A percentile compares a stretch with the other conserved stretches of the same genome.
phyloP scores from a whole-genome alignment of 805 yeast genomes.

The Hanseniaspora osmophila region DNA sequence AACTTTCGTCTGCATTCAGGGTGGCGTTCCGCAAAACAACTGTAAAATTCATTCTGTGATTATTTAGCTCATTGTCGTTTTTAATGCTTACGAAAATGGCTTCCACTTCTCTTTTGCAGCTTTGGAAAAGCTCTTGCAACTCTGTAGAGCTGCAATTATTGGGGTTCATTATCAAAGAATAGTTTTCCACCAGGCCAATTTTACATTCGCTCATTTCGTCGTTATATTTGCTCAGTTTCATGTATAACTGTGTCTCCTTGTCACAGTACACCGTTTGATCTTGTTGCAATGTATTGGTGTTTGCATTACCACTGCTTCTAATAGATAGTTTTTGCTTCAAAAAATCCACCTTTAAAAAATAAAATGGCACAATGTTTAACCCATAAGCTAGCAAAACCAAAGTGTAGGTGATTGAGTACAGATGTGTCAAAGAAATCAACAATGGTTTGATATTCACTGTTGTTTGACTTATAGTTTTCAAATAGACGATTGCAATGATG shows the following conservation, averaged over 20 bases:
- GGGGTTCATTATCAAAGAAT: constrained; percentile 13
- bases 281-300: constrained; percentile 7
- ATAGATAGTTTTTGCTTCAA: not conserved
- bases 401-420: constrained; percentile 20
- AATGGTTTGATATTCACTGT: constrained; percentile 16
- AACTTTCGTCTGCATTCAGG: not conserved
- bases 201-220: constrained; percentile 21
- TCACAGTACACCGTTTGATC: constrained; percentile 2
- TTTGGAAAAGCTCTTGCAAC: constrained; percentile 13
- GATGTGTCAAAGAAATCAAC: constrained; percentile 19
- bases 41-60: not conserved
- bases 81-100: constrained; percentile 10
- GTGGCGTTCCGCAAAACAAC: not conserved
- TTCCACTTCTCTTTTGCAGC: constrained; percentile 19
- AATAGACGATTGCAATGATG: constrained; percentile 14
- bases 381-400: constrained; percentile 18
- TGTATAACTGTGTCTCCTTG: constrained; percentile 9
- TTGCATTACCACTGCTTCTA: constrained; percentile 11
- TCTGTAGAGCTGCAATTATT: constrained; percentile 11
- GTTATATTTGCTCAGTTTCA: constrained; percentile 19
- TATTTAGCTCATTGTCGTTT: not conserved
- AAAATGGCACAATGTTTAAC: constrained; percentile 14
- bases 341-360: not conserved
- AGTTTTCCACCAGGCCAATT: constrained; percentile 16
- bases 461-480: constrained; percentile 11